These are phyloP conservation scores for Ophiocordyceps sinensis DNA, from an alignment of 2,329 filamentous ascomycete genomes.

Conservation along the genomic window DNA sequence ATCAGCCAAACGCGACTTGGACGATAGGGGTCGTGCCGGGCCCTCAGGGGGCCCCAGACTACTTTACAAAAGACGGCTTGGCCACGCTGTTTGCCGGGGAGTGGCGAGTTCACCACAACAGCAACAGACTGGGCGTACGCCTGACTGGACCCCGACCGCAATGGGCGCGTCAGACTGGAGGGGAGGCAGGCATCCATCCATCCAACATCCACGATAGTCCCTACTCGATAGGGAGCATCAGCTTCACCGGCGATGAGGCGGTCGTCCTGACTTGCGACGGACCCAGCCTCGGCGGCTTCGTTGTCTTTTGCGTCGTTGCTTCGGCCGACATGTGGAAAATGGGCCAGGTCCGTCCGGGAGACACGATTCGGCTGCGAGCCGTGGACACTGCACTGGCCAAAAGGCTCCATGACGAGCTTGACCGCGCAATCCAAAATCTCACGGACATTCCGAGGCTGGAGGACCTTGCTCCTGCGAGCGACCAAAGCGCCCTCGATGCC, in stretches of 20 bases:
- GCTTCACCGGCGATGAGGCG: constrained; percentile 26
- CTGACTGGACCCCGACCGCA: constrained; percentile 20
- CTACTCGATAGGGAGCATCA: constrained; percentile 25
- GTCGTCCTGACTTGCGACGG: constrained; percentile 24
- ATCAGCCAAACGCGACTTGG: constrained; percentile 12
- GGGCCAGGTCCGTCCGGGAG: constrained; percentile 24
- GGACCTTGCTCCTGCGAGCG: background rate
- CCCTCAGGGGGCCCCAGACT: constrained; percentile 22
- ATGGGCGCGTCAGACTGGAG: constrained; percentile 22
- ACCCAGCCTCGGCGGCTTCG: constrained; percentile 25
- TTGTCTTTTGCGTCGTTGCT: constrained; percentile 22
- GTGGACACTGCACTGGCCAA: constrained; percentile 13
- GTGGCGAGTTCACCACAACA: constrained; percentile 26
- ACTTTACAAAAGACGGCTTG: constrained; percentile 18
- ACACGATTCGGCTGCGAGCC: constrained; percentile 18
- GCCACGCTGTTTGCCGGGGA: constrained; percentile 16
- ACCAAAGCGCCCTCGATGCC: background rate
- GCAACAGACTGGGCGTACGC: constrained; percentile 23
- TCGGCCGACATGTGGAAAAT: constrained; percentile 26
- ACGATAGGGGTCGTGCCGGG: constrained; percentile 21
- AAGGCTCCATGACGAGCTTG: constrained; percentile 9
- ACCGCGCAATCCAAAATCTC: constrained; percentile 9
- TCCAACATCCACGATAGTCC: constrained; percentile 26
- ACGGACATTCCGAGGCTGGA: background rate
- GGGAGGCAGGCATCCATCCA: constrained; percentile 23